A percentile compares a stretch with the other conserved stretches of the same genome.
phyloP scores from a whole-genome alignment of 2,329 filamentous ascomycete species.

The Ceratocystis harringtonii region DNA sequence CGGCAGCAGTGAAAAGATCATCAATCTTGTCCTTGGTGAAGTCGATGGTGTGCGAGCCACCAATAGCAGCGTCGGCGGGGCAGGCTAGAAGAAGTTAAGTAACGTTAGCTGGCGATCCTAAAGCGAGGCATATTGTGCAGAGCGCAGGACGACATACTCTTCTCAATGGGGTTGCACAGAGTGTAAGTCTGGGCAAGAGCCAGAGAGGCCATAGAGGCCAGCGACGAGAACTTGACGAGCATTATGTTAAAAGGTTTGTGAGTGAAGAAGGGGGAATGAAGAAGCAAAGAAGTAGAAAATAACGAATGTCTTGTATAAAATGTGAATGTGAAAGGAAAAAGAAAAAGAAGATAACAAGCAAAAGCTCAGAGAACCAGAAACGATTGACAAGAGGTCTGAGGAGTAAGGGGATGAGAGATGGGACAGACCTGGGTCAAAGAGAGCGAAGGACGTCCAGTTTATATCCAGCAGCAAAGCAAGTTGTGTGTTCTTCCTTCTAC shows the following conservation, averaged over 20 bases:
- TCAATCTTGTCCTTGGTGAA: constrained; percentile 56
- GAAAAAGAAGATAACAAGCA: neutral
- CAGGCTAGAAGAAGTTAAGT: constrained; percentile 37
- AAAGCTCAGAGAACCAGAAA: constrained; percentile 2
- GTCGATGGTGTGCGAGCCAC: constrained; percentile 48
- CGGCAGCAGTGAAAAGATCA: constrained; percentile 33
- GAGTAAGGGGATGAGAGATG: neutral
- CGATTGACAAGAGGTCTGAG: constrained; percentile 3
- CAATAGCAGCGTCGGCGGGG: constrained; percentile 61
- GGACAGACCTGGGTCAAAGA: neutral
- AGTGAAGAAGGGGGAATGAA: constrained; percentile 1
- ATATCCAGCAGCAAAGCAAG: neutral
- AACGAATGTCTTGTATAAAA: neutral
- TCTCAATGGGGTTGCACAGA: constrained; percentile 39
- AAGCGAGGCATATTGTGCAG: neutral
- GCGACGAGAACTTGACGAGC: constrained; percentile 29
- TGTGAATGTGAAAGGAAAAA: neutral
- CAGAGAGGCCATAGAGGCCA: constrained; percentile 35
- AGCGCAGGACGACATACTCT: constrained; percentile 26
- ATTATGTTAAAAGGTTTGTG: constrained; percentile 14
- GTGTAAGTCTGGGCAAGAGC: constrained; percentile 42
- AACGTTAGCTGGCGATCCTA: neutral
- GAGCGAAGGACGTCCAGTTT: constrained; percentile 1
- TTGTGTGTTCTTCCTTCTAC: neutral
- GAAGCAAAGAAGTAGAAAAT: constrained; percentile 1